These are phyloP conservation scores for Heliosperma pusillum DNA, from an alignment of 148 eudicot genomes.

Conservation along the genomic window DNA sequence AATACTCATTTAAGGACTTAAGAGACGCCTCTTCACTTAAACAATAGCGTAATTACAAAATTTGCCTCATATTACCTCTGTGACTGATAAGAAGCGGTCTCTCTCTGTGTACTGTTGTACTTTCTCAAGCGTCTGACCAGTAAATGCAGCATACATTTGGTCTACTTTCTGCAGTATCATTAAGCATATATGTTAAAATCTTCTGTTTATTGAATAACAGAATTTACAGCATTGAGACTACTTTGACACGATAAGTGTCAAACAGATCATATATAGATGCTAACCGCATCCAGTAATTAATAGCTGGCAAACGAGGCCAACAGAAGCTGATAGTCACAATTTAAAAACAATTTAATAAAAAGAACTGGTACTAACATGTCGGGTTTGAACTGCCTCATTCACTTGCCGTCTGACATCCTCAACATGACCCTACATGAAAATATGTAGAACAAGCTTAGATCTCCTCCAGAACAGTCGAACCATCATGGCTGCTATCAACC, in stretches of 20 bases:
- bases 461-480: background rate
- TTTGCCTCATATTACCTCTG: conserved; percentile 54
- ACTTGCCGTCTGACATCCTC: conserved; percentile 76
- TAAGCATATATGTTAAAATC: background rate
- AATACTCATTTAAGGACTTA: background rate
- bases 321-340: background rate
- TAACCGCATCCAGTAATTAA: conserved; percentile 5
- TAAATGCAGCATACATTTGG: conserved; percentile 75
- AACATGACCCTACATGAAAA: conserved; percentile 64
- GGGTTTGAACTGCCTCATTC: conserved; percentile 74
- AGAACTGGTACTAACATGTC: conserved; percentile 61
- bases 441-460: conserved; percentile 1
- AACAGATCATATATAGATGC: background rate
- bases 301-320: background rate
- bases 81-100: conserved; percentile 69
- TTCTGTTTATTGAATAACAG: too few relatives aligned
- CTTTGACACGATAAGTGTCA: background rate
- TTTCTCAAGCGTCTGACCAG: conserved; percentile 77
- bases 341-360: background rate
- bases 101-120: conserved; percentile 75
- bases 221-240: too few relatives aligned
- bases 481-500: background rate
- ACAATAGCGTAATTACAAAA: background rate
- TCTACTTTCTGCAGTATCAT: conserved; percentile 71
- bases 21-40: background rate